phyloP scores from a whole-genome alignment of 306 rosid species.

The Cicer judaicum region DNA sequence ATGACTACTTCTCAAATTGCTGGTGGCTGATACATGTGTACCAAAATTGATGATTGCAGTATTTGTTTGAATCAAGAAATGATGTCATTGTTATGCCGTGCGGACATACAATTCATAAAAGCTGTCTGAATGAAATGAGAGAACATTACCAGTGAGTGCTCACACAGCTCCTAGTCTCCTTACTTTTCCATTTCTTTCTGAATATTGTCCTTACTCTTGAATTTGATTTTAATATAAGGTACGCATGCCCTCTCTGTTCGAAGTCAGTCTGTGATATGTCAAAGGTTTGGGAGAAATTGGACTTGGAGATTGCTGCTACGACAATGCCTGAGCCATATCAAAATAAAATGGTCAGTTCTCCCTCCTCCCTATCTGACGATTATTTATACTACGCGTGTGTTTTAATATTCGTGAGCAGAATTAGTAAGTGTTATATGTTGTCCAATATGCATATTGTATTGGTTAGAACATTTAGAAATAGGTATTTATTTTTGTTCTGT shows the following conservation, averaged over 20 bases:
- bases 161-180: not conserved
- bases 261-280: slow-evolving; percentile 90
- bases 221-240: slow-evolving; percentile 48
- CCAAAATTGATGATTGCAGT: slow-evolving; percentile 58
- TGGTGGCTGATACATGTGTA: slow-evolving; percentile 34
- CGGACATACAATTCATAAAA: slow-evolving; percentile 86
- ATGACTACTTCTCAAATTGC: not conserved
- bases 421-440: not conserved
- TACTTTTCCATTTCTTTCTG: not conserved
- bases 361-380: not conserved
- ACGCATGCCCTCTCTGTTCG: slow-evolving; percentile 87
- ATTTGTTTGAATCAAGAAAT: slow-evolving; percentile 68
- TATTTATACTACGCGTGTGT: not conserved
- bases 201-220: not conserved
- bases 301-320: slow-evolving; percentile 75
- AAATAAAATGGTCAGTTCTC: slow-evolving; percentile 60
- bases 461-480: not conserved
- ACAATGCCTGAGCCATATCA: slow-evolving; percentile 73
- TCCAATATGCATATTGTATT: not conserved
- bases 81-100: slow-evolving; percentile 75
- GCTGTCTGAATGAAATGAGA: slow-evolving; percentile 83
- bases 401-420: not conserved
- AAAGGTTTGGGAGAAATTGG: slow-evolving; percentile 86
- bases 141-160: slow-evolving; percentile 80
- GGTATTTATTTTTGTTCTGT: not conserved